Percentiles rank a stretch among this genome's conserved stretches.
phyloP scores from a whole-genome alignment of 352 stramenopile genomes.

The Phytophthora ohioensis region DNA sequence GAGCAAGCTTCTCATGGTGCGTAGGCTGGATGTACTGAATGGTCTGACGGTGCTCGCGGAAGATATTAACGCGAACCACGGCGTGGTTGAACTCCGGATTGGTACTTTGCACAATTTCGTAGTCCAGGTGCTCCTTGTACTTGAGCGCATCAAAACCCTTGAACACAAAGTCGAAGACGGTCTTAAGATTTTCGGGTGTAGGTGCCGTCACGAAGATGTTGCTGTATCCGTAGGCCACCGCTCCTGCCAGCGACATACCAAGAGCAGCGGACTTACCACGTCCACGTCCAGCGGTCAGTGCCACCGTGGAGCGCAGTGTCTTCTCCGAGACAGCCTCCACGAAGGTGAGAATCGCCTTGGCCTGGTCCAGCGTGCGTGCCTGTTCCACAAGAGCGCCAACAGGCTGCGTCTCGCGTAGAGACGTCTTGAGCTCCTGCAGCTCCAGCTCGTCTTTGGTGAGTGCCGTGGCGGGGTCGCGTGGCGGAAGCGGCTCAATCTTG shows the following conservation, averaged over 20 bases:
- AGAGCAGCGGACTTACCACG: constrained; percentile 98
- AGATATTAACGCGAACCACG: constrained; percentile 97
- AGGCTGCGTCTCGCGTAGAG: constrained; percentile 95
- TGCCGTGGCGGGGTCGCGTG: constrained; percentile 61
- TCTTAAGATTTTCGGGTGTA: constrained; percentile 98
- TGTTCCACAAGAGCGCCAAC: constrained; percentile 96
- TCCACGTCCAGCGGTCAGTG: constrained; percentile 93
- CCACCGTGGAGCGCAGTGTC: constrained; percentile 93
- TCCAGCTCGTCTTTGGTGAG: constrained; percentile 87
- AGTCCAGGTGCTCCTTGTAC: constrained; percentile 99
- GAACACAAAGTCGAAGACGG: constrained; percentile 99
- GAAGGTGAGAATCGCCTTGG: constrained; percentile 97
- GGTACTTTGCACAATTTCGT: constrained; percentile 92
- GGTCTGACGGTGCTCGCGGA: constrained; percentile 96
- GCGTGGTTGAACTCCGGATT: constrained; percentile 88
- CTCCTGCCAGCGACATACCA: constrained; percentile 90
- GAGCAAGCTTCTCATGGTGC: constrained; percentile 96
- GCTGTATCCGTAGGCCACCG: constrained; percentile 91
- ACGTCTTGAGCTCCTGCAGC: constrained; percentile 95
- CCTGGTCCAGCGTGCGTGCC: constrained; percentile 96
- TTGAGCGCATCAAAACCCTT: constrained; percentile 94
- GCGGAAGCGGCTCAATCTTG: constrained; percentile 88
- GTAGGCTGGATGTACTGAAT: constrained; percentile 97
- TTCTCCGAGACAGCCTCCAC: constrained; percentile 98
- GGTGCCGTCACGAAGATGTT: constrained; percentile 99